phyloP scores from a whole-genome alignment of 1,139 yeast genomes.

The Candida sanyaensis region DNA sequence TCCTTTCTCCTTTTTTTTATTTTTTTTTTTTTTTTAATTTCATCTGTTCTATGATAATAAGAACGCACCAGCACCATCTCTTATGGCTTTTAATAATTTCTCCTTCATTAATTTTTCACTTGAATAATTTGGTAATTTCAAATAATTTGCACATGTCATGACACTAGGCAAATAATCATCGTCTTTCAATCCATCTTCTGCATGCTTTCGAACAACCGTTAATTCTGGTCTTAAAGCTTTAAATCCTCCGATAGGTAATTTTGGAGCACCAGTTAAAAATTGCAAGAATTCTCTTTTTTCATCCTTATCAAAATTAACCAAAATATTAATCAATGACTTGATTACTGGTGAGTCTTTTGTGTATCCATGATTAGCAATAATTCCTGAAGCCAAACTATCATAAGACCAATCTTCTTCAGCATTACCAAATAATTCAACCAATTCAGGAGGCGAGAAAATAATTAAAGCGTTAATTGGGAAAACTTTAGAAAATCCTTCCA shows the following conservation, averaged over 20 bases:
- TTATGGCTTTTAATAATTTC: conserved; percentile 76
- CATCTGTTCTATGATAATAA: conserved; percentile 38
- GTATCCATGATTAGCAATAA: conserved; percentile 92
- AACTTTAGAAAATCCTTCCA: conserved; percentile 80
- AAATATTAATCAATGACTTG: conserved; percentile 56
- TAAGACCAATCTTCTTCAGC: conserved; percentile 87
- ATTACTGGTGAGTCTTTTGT: conserved; percentile 69
- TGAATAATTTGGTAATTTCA: conserved; percentile 81
- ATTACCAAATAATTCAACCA: conserved; percentile 63
- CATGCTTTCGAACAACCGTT: conserved; percentile 82
- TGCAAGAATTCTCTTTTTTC: conserved; percentile 79
- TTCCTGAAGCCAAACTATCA: conserved; percentile 56
- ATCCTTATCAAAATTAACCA: conserved; percentile 50
- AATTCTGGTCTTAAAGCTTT: conserved; percentile 77
- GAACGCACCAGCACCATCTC: conserved; percentile 85
- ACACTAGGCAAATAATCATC: conserved; percentile 93
- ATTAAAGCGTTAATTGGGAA: conserved; percentile 77
- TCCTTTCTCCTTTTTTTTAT: no score
- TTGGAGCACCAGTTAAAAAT: conserved; percentile 92
- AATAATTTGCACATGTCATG: conserved; percentile 86
- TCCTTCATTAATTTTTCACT: conserved; percentile 56
- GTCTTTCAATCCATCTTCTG: conserved; percentile 65
- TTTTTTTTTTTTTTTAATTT: background rate
- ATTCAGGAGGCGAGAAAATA: conserved; percentile 73
- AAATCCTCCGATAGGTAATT: conserved; percentile 92